Evolutionary conservation across 345 rosid genomes (phyloP), one percentile per base, ranked within the genome.

Genomic region (Viola odorata): DNA sequence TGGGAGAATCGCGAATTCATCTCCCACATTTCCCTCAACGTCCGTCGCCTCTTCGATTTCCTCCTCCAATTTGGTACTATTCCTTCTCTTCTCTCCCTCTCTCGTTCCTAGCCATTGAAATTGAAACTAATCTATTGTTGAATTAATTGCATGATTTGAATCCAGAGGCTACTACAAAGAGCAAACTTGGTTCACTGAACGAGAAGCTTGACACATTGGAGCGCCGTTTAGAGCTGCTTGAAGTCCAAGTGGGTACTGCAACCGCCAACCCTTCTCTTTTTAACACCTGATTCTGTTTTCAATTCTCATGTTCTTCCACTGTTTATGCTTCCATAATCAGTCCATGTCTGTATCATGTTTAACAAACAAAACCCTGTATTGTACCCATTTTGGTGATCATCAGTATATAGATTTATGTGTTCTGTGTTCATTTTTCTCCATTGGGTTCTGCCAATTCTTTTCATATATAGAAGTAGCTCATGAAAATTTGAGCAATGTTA

Each of bases 1-100:
- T 94, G 99, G 99, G 99, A 91, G 72, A 94, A 91, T 78, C 87
- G 99, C 57, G 97, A 95, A 63, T 95, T 95, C 64, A 91, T 95
- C 56, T 95, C 99, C 62, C 91, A 94, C 62, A 88, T 94, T 65
- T 88, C 97, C 70, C 99, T 91, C 75, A 91, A 91, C 69, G 91
- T 95, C 69, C 96, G 97, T 72, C 97, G 99, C 67, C 96, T 94
- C 75, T 91, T 94, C 72, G 97, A 94, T 37, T 94, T 94, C 82
- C 97, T 91, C 65, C 74, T 88, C 74, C 97, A 91, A 69, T 94
- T 90, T 71, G 99, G 98, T 91, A 64, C 8, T 6, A 39, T 39
- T 9, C 5, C 4, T 9, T 6, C 23, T 4, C 17, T 41, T 12
- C n/a, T 56, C 57, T 14, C 12, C n/a, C 51, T 37, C 6, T 3